A percentile compares a stretch with the other conserved stretches of the same genome.
Evolutionary conservation across 2,329 filamentous ascomycete species (phyloP).

Genomic region (Diaporthe nobilis): DNA sequence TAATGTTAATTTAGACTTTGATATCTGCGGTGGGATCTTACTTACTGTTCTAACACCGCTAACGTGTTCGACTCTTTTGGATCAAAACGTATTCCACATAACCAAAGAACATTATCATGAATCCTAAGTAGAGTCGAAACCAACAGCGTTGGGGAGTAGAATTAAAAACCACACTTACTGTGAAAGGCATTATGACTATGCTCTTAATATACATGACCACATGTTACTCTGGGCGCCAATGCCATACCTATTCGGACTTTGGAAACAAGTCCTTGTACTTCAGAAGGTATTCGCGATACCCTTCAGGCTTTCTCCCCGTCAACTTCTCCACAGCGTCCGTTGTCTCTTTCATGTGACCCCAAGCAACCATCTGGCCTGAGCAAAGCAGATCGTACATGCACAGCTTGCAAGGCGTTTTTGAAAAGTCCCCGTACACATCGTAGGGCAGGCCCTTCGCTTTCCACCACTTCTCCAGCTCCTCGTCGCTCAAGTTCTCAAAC

Average conservation of each 20-base stretch:
- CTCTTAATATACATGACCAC: background rate
- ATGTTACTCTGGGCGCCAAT: background rate
- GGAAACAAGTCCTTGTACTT: constrained; percentile 41
- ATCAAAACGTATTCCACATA: too few species aligned
- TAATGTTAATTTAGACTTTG: background rate
- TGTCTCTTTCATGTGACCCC: constrained; percentile 36
- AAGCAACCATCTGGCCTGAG: constrained; percentile 42
- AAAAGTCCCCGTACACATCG: constrained; percentile 41
- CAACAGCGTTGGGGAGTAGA: too few species aligned
- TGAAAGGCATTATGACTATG: background rate
- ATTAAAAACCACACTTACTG: background rate
- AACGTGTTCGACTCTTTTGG: too few species aligned
- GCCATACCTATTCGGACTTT: constrained; percentile 6
- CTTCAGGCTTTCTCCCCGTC: constrained; percentile 36
- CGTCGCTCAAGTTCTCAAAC: constrained; percentile 43
- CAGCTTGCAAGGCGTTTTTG: constrained; percentile 42
- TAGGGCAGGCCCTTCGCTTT: constrained; percentile 41
- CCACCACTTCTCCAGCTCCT: constrained; percentile 42
- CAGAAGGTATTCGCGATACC: constrained; percentile 38
- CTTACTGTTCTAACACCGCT: too few species aligned
- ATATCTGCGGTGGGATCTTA: background rate
- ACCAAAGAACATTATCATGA: too few species aligned
- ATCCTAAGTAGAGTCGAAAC: too few species aligned
- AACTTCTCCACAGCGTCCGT: constrained; percentile 39
- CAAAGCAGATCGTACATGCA: constrained; percentile 44